A percentile compares a stretch with the other conserved stretches of the same genome.
Evolutionary conservation across 1,139 yeast species (phyloP).

Genomic region (Suhomyces anneliseae): DNA sequence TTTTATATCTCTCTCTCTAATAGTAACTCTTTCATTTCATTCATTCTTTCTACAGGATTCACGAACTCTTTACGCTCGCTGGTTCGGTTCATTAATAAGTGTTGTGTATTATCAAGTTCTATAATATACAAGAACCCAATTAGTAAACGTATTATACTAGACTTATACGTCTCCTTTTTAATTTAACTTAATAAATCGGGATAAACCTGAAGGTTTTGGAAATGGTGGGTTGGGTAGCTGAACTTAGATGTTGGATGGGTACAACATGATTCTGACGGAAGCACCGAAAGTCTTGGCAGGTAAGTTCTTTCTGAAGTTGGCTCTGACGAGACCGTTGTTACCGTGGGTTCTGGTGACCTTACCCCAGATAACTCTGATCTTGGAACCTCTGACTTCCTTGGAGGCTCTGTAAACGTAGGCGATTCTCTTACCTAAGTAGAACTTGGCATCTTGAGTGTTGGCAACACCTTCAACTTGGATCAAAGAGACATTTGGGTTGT

Average conservation of each 20-base stretch:
- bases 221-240: constrained; percentile 8
- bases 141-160: constrained; percentile 10
- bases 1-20: too few species aligned
- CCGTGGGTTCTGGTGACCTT: constrained; percentile 98
- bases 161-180: constrained; percentile 10
- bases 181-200: constrained; percentile 8
- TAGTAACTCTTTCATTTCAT: too few species aligned
- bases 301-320: constrained; percentile 97
- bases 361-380: constrained; percentile 99
- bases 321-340: constrained; percentile 97
- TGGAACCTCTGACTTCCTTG: constrained; percentile 97
- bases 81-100: constrained; percentile 7
- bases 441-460: constrained; percentile 90
- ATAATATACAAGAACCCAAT: constrained; percentile 13
- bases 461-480: constrained; percentile 96
- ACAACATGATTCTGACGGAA: constrained; percentile 98
- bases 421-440: constrained; percentile 99
- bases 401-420: constrained; percentile 99
- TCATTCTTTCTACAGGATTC: too few species aligned
- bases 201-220: constrained; percentile 1
- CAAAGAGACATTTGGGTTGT: constrained; percentile 97
- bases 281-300: constrained; percentile 99
- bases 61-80: background rate
- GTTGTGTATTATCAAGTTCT: constrained; percentile 13
- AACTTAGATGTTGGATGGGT: constrained; percentile 98